These are phyloP conservation scores for Monilinia fructigena DNA, from an alignment of 2,329 filamentous ascomycete species.

Conservation along the genomic window DNA sequence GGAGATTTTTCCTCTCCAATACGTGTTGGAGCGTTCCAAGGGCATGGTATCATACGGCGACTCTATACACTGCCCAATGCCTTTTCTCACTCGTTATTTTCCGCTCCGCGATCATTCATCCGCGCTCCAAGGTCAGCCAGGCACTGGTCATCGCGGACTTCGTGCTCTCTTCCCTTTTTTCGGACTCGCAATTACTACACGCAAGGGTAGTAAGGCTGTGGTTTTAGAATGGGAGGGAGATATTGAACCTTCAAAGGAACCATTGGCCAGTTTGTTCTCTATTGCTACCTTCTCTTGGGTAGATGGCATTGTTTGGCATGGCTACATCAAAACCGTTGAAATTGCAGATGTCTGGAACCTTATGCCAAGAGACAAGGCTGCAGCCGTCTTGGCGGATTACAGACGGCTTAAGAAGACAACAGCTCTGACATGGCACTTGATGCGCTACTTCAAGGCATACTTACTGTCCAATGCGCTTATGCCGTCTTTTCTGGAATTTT, in stretches of 20 bases:
- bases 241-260: constrained; percentile 82
- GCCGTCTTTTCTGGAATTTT: constrained; percentile 77
- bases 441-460: constrained; percentile 76
- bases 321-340: constrained; percentile 81
- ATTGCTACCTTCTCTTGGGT: constrained; percentile 88
- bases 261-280: constrained; percentile 84
- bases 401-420: constrained; percentile 81
- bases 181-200: constrained; percentile 72
- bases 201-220: constrained; percentile 89
- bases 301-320: constrained; percentile 82
- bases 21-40: constrained; percentile 65
- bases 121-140: constrained; percentile 60
- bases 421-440: constrained; percentile 73
- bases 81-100: constrained; percentile 72
- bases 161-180: constrained; percentile 70
- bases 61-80: constrained; percentile 82
- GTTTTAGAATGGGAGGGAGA: constrained; percentile 85
- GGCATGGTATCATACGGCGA: constrained; percentile 90
- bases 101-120: constrained; percentile 80
- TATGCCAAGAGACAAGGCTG: constrained; percentile 82
- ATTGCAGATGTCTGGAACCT: constrained; percentile 91
- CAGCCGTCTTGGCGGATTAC: constrained; percentile 75
- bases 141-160: constrained; percentile 73
- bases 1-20: constrained; percentile 67
- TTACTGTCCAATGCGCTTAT: constrained; percentile 77